Evolutionary conservation across 2,329 filamentous ascomycete species (phyloP), one percentile per base, ranked within the genome.

Genomic region (Endothia cerciana): DNA sequence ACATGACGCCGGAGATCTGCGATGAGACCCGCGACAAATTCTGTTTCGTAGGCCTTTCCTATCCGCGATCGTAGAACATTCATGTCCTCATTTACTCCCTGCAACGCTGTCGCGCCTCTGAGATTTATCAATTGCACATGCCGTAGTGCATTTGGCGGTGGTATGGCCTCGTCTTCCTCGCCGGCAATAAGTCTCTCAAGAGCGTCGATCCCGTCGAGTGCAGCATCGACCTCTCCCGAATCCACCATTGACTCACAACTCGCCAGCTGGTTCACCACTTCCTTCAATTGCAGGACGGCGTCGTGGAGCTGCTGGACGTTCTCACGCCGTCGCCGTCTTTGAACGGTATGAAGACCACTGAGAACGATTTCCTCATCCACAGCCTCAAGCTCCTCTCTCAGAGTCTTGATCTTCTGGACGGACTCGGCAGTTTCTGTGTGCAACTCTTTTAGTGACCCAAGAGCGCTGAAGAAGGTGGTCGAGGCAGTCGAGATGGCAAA

Each of bases 401-500:
- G 76, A 0, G 85, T 83, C 74, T 93, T 93, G 66, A 99, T 99
- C 68, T 91, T 89, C 10, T 90, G 84, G 1, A 99, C 94, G 2
- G 94, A 98, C 65, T 96, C 92, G 13, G 93, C 91, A 7, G 95
- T 94, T 77, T 99, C 95, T 0, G 90, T 90, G 75, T 99, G 94
- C 13, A 99, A 82, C 74, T 97, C 93, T 70, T 93, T 91, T 41
- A 99, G 81, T 0, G 94, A 97, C 0, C 95, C 94, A 0, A 99
- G 82, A 0, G 95, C 95, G 0, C 93, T 94, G 73, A 99, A 99
- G 77, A 99, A 99, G 0, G 94, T 97, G 0, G 93, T 93, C 0
- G 95, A 98, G 1, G 95, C 95, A 0, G 92, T 93, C 2, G 94
- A 98, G 69, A 99, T 99, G 0, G 94, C 97, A 40, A 92, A 93